Evolutionary conservation across 768 basidiomycete species (phyloP), one percentile per base, ranked within the genome.

Genomic region (Kwoniella pini): DNA sequence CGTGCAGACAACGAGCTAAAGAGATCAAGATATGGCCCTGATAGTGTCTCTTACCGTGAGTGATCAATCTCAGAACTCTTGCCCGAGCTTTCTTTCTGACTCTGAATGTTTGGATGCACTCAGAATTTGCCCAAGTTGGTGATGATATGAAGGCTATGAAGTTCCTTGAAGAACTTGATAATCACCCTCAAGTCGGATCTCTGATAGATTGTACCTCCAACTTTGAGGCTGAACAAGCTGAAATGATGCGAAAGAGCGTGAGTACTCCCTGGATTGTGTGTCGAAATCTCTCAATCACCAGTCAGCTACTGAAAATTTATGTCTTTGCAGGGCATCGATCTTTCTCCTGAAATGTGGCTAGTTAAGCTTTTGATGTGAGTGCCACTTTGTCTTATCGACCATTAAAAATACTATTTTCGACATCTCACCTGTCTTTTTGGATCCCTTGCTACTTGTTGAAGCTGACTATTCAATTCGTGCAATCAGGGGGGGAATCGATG

Each of bases 131-230:
- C 5, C 74, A 77, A 62, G 76, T 77, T 52, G 79, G 75, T 4
- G 76, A 72, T 65, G 80, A 80, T 60, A 44, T 68, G 62, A 80
- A 79, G 39, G 78, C 78, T 0, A 70, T 73, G 17, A 67, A 62
- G 1, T 81, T 79, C 78, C 69, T 79, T 27, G 78, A 65, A 39
- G 70, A 68, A 38, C 70, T 79, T 17, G 80, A 81, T 57, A 75
- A 71, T 50, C 71, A 81, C 63, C 77, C 77, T 2, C 40, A 62
- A 21, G 68, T 81, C 24, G 80, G 80, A 21, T 69, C 63, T 17
- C 57, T 80, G n/a, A 72, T 81, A 53, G 80, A 81, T 62, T 74
- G 71, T 43, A 78, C 75, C 10, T 70, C 66, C 12, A 66, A 65
- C 56, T 79, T 71, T 50, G 76, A 76, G 56, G 53, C 69, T 31